Base-by-base conservation (phyloP, 1,139 yeast species). In the Yamadazyma triangularis region DNA sequence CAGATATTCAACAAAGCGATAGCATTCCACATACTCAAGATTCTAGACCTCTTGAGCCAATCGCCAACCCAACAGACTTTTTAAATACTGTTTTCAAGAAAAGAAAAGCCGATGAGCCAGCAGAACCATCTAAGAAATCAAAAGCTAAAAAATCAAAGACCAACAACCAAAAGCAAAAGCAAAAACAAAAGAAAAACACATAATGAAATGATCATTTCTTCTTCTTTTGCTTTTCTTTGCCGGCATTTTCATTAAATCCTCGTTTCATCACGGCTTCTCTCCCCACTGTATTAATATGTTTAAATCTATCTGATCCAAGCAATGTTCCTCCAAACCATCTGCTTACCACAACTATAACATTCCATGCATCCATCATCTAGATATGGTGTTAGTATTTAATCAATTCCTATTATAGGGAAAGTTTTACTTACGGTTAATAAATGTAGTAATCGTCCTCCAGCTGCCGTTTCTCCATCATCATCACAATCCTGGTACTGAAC, bases 401-500 rank as follows among this genome's bases (percentile, higher is more conserved):
- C n/a, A n/a, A n/a, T n/a, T n/a, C n/a, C n/a, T n/a, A n/a, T n/a
- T n/a, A n/a, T n/a, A n/a, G n/a, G n/a, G n/a, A n/a, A n/a, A n/a
- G n/a, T n/a, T 6, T 18, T 34, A 64, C 75, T 40, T 49, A 78
- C 75, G 29, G 86, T 77, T 39, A 89, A 59, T 33, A 89, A 59
- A 62, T 88, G 96, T 34, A 88, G 58, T 64, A 89, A 62, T 37
- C 96, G 63, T 4, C 93, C 79, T 4, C 99, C 98, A 0, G 98
- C 96, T 0, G 97, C 98, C 0, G 95, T 73, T 51, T 91, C 99
- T 4, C 98, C 98, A 51, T 91, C 98, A 51, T 93, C 98, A 48
- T 91, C 97, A 48, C 85, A 87, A 48, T 91, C 97, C 46, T 85
- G 91, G 35, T 67, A 72, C 27, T 71, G 67, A 0, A 78, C 71